Percentiles rank a stretch among this genome's conserved stretches.
These are phyloP conservation scores for Diaporthe capsici DNA, from an alignment of 2,329 filamentous ascomycete genomes.

Conservation along the genomic window DNA sequence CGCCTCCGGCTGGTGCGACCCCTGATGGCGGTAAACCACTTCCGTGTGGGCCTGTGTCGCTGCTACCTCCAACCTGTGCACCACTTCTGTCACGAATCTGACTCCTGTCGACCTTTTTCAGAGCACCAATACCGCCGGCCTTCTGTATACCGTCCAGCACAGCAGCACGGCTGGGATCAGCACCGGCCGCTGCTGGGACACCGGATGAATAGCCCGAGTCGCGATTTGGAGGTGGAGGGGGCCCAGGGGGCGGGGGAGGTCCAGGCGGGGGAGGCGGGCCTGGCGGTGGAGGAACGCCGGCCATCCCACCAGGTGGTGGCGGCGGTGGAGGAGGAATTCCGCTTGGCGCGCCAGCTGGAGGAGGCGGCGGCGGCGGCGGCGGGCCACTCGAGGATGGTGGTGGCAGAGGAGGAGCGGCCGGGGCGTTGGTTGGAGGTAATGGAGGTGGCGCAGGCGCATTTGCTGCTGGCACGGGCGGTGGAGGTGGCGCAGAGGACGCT, in stretches of 20 bases:
- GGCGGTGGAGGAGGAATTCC: conserved; percentile 56
- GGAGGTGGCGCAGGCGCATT: conserved; percentile 56
- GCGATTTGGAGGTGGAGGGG: conserved; percentile 69
- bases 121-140: conserved; percentile 74
- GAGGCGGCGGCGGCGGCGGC: conserved; percentile 62
- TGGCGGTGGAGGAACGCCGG: conserved; percentile 50
- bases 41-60: conserved; percentile 65
- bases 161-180: conserved; percentile 67
- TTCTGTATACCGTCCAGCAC: conserved; percentile 81
- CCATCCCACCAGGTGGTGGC: conserved; percentile 50
- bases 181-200: conserved; percentile 59
- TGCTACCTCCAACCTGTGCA: conserved; percentile 66
- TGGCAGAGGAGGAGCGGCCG: conserved; percentile 57
- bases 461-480: conserved; percentile 54
- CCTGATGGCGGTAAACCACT: conserved; percentile 67
- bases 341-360: conserved; percentile 47
- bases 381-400: conserved; percentile 53
- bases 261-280: conserved; percentile 51
- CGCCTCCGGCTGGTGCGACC: conserved; percentile 68
- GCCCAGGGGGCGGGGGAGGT: conserved; percentile 59
- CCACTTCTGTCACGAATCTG: conserved; percentile 81
- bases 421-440: conserved; percentile 50
- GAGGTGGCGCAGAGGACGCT: conserved; percentile 49
- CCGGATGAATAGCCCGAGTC: conserved; percentile 71
- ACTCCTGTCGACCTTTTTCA: conserved; percentile 81